phyloP scores from a whole-genome alignment of 306 rosid species.

The Lotus japonicus region DNA sequence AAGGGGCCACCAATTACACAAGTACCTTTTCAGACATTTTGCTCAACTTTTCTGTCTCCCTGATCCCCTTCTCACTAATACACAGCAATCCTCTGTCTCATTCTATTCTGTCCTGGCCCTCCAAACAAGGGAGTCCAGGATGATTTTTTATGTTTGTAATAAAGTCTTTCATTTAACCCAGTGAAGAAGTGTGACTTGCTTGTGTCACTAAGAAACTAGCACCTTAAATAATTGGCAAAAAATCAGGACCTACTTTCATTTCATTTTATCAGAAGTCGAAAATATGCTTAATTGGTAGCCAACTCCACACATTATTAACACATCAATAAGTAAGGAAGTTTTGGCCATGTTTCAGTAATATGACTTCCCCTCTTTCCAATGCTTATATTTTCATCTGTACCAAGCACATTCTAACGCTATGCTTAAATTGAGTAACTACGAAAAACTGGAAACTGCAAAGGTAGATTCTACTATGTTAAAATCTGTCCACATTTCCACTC shows the following conservation, averaged over 20 bases:
- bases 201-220: no score
- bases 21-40: no score
- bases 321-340: neutral
- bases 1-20: no score
- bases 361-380: neutral
- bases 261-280: neutral
- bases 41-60: no score
- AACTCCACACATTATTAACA: neutral
- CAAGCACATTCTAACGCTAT: neutral
- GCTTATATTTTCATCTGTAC: neutral
- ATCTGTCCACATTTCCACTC: neutral
- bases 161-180: neutral
- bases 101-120: neutral
- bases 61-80: neutral
- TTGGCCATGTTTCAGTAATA: neutral
- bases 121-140: neutral
- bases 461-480: neutral
- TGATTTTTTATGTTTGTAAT: neutral
- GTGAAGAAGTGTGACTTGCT: neutral
- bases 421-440: neutral
- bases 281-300: neutral
- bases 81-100: neutral
- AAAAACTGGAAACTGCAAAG: neutral
- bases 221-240: neutral
- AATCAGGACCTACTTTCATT: neutral